A percentile compares a stretch with the other conserved stretches of the same genome.
Conservation (phyloP, 2,329 filamentous ascomycete genomes). For the Pseudogymnoascus sp. region DNA sequence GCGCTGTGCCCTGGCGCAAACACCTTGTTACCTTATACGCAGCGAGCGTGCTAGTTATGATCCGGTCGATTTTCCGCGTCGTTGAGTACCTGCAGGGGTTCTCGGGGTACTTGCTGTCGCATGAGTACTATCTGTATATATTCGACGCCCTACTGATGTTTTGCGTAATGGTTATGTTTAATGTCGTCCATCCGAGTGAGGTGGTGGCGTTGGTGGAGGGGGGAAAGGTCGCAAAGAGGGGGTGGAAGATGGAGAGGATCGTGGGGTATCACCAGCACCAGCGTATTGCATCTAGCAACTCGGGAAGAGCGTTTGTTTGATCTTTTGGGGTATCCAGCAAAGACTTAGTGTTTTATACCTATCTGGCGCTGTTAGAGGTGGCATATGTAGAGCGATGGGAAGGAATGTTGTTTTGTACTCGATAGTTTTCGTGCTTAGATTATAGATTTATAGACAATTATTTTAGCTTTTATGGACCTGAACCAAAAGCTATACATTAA, state of each 20-base stretch:
- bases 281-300: background rate
- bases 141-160: slow-evolving; percentile 39
- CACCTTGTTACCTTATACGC: slow-evolving; percentile 36
- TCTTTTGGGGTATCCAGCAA: background rate
- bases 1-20: slow-evolving; percentile 25
- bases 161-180: slow-evolving; percentile 31
- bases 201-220: slow-evolving; percentile 13
- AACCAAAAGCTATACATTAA: no score
- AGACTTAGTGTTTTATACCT: background rate
- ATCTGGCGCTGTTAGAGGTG: background rate
- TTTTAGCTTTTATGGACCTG: background rate
- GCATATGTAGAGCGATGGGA: background rate
- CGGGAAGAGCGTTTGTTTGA: background rate
- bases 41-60: slow-evolving; percentile 36
- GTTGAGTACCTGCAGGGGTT: slow-evolving; percentile 39
- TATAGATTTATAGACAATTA: background rate
- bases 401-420: background rate
- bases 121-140: slow-evolving; percentile 37
- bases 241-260: background rate
- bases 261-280: background rate
- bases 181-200: slow-evolving; percentile 30
- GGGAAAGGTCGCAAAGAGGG: background rate
- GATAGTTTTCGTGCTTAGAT: background rate
- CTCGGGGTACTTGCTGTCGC: slow-evolving; percentile 34
- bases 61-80: slow-evolving; percentile 39